Evolutionary conservation across 2,329 filamentous ascomycete species (phyloP), one percentile per base, ranked within the genome.

Genomic region (Fonsecaea nubica): DNA sequence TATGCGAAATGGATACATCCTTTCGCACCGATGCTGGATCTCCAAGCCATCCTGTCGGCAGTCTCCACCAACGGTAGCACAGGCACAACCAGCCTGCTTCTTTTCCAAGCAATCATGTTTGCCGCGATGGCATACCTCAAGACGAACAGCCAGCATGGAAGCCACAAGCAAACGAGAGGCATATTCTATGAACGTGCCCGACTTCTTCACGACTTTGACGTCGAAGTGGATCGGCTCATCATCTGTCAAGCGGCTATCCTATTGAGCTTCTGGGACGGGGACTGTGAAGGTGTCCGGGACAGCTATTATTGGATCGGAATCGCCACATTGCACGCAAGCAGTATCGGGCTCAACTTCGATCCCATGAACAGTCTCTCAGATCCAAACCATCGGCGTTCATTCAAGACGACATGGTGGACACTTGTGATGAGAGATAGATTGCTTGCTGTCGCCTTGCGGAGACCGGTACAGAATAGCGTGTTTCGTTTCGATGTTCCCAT

Each of bases 291-390:
- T 77, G 92, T 97, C 76, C 97, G 97, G 78, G 94, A 97, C 77
- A 97, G 93, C 56, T 97, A 94, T 91, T 93, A 97, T 76, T 97
- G 93, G 94, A 97, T 97, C 92, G 94, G 94, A 18, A 92, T 97
- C 42, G 94, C 93, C 45, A 92, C 96, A 66, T 96, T 93, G 15
- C 83, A 97, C 53, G 93, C 93, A 60, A 92, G 96, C 77, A 97
- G 93, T 10, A 96, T 97, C 70, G 93, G 93, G 6, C 84, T 97
- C n/a, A 92, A 97, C 78, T 90, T 93, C 68, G 92, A 97, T 74
- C 92, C 92, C 2, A 85, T 85, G 33, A 90, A 89, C 64, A 92
- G 91, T 5, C 89, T 86, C 72, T 92, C 96, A 85, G 86, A 91
- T 40, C 79, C 81, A 1, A 84, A 86, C 59, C 90, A 90, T 74